These are phyloP conservation scores for Tritrichomonas foetus DNA, from an alignment of 208 protist species.

Conservation along the genomic window DNA sequence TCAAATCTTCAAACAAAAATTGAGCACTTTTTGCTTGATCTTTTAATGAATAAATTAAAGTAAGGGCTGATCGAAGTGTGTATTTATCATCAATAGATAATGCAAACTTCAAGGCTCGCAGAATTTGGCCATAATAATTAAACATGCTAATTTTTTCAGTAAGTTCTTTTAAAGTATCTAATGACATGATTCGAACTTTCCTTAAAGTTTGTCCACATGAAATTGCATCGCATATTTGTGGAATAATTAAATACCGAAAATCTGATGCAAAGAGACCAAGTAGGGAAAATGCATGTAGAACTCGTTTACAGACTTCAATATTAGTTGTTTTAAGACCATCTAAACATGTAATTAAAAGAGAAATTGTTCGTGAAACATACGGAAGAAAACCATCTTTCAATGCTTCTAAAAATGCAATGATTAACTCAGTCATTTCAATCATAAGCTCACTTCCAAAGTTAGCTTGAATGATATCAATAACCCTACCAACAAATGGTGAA, in stretches of 20 bases:
- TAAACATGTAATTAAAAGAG: neutral
- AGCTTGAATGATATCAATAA: neutral
- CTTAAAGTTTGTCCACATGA: neutral
- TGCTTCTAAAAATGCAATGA: neutral
- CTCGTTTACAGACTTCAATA: neutral
- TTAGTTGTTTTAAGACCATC: neutral
- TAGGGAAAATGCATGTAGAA: neutral
- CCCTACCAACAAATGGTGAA: neutral
- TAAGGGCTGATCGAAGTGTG: neutral
- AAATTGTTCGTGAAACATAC: neutral
- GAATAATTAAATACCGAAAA: constrained; percentile 14
- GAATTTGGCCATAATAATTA: neutral
- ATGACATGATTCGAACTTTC: neutral
- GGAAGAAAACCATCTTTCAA: neutral
- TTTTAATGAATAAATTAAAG: neutral
- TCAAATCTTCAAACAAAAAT: no score
- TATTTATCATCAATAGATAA: neutral
- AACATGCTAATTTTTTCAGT: neutral
- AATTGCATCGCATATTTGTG: constrained; percentile 28
- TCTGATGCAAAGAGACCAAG: neutral
- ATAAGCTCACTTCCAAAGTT: neutral
- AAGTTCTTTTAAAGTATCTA: neutral
- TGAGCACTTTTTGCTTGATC: neutral
- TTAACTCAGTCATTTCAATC: neutral
- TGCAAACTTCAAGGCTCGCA: neutral